A percentile compares a stretch with the other conserved stretches of the same genome.
These are phyloP conservation scores for Phialemonium atrogriseum DNA, from an alignment of 2,329 filamentous ascomycete genomes.

Conservation along the genomic window DNA sequence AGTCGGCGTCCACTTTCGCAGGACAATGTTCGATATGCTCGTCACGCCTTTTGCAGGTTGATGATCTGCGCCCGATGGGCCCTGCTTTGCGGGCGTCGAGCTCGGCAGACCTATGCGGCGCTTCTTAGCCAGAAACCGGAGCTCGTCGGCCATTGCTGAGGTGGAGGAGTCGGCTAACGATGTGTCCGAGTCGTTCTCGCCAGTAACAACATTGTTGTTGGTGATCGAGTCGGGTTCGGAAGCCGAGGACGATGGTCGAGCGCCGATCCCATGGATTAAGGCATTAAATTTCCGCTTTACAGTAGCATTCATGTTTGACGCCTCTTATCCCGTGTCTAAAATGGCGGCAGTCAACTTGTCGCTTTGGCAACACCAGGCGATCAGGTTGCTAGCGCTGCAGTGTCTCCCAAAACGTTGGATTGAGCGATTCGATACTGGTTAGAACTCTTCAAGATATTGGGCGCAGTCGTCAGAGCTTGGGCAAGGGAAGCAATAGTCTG, in stretches of 20 bases:
- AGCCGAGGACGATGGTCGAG: slow-evolving; percentile 33
- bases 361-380: too few species aligned
- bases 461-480: too few species aligned
- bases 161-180: slow-evolving; percentile 12
- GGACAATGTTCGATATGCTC: slow-evolving; percentile 30
- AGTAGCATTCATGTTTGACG: slow-evolving; percentile 55
- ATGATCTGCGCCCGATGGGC: slow-evolving; percentile 10
- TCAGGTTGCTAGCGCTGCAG: too few species aligned
- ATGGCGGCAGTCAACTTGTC: too few species aligned
- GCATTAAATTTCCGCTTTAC: slow-evolving; percentile 75
- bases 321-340: slow-evolving; percentile 1
- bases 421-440: too few species aligned
- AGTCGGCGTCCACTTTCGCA: slow-evolving; percentile 29
- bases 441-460: too few species aligned
- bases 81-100: slow-evolving; percentile 25
- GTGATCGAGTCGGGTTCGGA: slow-evolving; percentile 27
- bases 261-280: slow-evolving; percentile 59
- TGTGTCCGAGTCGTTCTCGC: slow-evolving; percentile 12
- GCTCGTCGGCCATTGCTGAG: slow-evolving; percentile 19
- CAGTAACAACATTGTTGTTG: slow-evolving; percentile 13
- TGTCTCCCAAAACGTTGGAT: too few species aligned
- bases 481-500: too few species aligned
- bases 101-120: slow-evolving; percentile 39
- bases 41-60: slow-evolving; percentile 16
- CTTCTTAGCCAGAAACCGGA: slow-evolving; percentile 42